These are phyloP conservation scores for Sugiyamaella grinbergsii DNA, from an alignment of 1,139 yeast genomes.

Conservation along the genomic window DNA sequence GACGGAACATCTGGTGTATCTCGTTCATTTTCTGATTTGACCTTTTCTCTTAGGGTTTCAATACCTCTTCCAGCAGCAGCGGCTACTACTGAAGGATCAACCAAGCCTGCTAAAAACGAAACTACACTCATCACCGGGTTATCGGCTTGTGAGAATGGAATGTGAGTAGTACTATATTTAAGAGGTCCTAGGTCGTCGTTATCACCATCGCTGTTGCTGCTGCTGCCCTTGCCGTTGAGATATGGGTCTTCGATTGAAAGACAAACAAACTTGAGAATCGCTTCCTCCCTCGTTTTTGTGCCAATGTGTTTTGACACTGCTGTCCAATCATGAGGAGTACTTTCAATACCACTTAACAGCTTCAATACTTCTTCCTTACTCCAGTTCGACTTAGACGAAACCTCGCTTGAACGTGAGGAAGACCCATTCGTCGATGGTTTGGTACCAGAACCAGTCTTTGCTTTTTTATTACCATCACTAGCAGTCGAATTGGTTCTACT, in stretches of 20 bases:
- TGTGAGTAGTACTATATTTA: conserved; percentile 64
- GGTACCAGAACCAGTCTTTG: conserved; percentile 8
- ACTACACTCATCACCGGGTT: conserved; percentile 92
- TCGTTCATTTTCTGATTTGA: conserved; percentile 22
- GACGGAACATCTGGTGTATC: conserved; percentile 19
- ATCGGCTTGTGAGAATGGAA: conserved; percentile 82
- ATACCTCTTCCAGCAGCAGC: conserved; percentile 57
- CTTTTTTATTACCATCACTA: neutral
- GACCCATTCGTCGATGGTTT: conserved; percentile 18
- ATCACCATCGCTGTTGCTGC: conserved; percentile 4
- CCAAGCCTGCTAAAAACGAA: conserved; percentile 81
- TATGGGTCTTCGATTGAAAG: conserved; percentile 80
- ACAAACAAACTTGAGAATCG: conserved; percentile 76
- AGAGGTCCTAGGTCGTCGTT: conserved; percentile 63
- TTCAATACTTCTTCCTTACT: conserved; percentile 57
- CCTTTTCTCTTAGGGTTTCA: conserved; percentile 51
- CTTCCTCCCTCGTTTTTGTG: conserved; percentile 76
- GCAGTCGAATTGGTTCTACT: neutral
- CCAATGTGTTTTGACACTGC: conserved; percentile 61
- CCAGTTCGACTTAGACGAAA: conserved; percentile 52
- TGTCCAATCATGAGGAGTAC: conserved; percentile 66
- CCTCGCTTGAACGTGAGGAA: conserved; percentile 52
- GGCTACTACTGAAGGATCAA: conserved; percentile 85
- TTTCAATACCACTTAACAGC: conserved; percentile 57
- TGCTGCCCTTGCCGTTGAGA: conserved; percentile 39